These are phyloP conservation scores for Ustilago bromivora DNA, from an alignment of 1,284 basidiomycete species.

Conservation along the genomic window DNA sequence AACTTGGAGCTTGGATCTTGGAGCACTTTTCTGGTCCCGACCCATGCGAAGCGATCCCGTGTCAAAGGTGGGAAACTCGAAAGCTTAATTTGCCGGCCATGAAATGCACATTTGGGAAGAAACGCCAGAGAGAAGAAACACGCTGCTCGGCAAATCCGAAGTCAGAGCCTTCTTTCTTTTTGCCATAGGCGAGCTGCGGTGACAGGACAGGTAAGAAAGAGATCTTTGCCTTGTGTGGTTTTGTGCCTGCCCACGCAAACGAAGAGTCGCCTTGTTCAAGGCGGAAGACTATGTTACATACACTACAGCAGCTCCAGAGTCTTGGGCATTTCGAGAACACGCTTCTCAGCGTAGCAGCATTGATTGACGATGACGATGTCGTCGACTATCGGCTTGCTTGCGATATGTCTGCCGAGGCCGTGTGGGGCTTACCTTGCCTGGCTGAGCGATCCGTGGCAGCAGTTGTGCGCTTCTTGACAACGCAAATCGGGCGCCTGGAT, in stretches of 20 bases:
- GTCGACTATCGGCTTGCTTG: not conserved
- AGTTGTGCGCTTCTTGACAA: not conserved
- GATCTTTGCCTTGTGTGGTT: no score
- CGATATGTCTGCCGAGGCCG: not conserved
- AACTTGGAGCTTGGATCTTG: no score
- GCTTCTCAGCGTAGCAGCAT: not conserved
- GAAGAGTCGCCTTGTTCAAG: no score
- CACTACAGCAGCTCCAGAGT: no score
- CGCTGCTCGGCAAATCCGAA: not conserved
- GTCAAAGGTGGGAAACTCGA: conserved; percentile 26
- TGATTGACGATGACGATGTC: not conserved
- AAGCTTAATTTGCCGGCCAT: conserved; percentile 22
- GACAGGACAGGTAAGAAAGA: not conserved
- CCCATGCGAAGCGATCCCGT: conserved; percentile 29
- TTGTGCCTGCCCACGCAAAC: no score
- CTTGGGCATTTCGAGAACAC: not conserved
- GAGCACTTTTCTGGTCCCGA: conserved; percentile 13
- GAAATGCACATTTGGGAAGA: not conserved
- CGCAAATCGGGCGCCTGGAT: not conserved
- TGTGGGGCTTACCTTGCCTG: not conserved
- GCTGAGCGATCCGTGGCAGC: not conserved
- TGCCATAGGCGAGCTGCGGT: not conserved
- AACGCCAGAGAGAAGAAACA: not conserved
- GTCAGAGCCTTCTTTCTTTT: not conserved
- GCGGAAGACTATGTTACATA: no score